Conservation (phyloP, 345 rosid species). For the Gossypium sturtianum region DNA sequence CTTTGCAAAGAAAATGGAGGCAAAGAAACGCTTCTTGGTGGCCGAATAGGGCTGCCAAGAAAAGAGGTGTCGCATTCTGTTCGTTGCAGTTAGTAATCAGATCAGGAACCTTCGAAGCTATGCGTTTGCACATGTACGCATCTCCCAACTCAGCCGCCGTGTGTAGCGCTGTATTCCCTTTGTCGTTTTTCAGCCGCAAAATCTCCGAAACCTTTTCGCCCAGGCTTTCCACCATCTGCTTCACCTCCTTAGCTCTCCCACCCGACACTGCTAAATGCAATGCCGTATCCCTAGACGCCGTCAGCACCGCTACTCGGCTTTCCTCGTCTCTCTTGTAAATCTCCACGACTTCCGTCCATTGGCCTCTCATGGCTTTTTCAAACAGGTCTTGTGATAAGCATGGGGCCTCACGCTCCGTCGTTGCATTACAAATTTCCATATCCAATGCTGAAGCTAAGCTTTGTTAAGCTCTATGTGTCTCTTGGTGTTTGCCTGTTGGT, state of each 20-base stretch:
- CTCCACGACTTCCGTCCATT: not conserved
- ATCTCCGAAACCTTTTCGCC: not conserved
- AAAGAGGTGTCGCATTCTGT: conserved; percentile 22
- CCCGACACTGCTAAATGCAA: conserved; percentile 21
- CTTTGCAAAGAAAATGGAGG: not conserved
- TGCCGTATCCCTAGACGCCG: conserved; percentile 8
- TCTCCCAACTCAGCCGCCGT: conserved; percentile 21
- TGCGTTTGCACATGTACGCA: conserved; percentile 16
- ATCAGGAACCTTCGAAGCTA: not conserved
- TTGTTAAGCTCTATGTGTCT: not conserved
- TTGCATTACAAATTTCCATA: not conserved
- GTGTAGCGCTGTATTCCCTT: conserved; percentile 24
- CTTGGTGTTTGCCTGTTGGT: not conserved
- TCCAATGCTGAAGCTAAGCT: not conserved
- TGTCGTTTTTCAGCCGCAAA: conserved; percentile 10
- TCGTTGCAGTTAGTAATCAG: conserved; percentile 2
- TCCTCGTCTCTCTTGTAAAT: not conserved
- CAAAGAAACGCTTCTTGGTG: conserved; percentile 18
- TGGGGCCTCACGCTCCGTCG: not conserved
- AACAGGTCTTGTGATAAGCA: not conserved
- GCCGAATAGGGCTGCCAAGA: conserved; percentile 19
- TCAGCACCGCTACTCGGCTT: not conserved
- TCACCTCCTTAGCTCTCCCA: not conserved
- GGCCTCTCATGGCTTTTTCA: not conserved
- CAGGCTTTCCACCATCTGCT: not conserved